These are phyloP conservation scores for Ormosia emarginata DNA, from an alignment of 306 rosid species.

Conservation along the genomic window DNA sequence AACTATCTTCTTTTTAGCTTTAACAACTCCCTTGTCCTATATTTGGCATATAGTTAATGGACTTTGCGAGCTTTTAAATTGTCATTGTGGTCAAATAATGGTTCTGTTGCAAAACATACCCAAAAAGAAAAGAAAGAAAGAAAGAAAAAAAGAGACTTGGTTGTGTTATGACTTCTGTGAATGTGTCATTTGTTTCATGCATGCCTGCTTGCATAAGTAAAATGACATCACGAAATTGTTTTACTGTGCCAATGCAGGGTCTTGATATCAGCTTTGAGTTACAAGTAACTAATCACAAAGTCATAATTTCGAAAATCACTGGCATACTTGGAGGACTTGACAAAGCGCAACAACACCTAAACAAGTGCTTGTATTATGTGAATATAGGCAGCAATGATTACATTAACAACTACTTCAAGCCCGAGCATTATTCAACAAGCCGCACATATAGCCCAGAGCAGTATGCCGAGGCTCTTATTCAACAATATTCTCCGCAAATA, in stretches of 20 bases:
- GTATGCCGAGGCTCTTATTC: slow-evolving; percentile 34
- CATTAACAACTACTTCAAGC: slow-evolving; percentile 48
- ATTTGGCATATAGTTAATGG: not conserved
- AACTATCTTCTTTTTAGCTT: not conserved
- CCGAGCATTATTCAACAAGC: slow-evolving; percentile 23
- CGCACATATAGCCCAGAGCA: slow-evolving; percentile 14
- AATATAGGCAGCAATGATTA: slow-evolving; percentile 48
- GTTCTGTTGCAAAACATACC: not conserved
- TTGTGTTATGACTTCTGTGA: not conserved
- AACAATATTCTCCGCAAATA: slow-evolving; percentile 23
- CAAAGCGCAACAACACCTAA: not conserved
- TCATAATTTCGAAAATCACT: not conserved
- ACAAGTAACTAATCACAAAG: slow-evolving; percentile 32
- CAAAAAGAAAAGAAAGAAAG: too few species aligned
- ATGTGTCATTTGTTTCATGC: not conserved
- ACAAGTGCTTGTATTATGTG: slow-evolving; percentile 40
- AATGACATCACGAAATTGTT: not conserved
- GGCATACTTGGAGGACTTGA: not conserved
- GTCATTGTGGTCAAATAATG: not conserved
- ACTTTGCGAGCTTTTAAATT: not conserved
- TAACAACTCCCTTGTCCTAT: not conserved
- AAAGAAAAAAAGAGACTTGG: not conserved
- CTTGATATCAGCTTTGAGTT: not conserved
- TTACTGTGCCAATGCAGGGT: slow-evolving; percentile 31
- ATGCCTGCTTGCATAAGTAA: not conserved